These are phyloP conservation scores for Kernera saxatilis DNA, from an alignment of 345 rosid genomes.

Conservation along the genomic window DNA sequence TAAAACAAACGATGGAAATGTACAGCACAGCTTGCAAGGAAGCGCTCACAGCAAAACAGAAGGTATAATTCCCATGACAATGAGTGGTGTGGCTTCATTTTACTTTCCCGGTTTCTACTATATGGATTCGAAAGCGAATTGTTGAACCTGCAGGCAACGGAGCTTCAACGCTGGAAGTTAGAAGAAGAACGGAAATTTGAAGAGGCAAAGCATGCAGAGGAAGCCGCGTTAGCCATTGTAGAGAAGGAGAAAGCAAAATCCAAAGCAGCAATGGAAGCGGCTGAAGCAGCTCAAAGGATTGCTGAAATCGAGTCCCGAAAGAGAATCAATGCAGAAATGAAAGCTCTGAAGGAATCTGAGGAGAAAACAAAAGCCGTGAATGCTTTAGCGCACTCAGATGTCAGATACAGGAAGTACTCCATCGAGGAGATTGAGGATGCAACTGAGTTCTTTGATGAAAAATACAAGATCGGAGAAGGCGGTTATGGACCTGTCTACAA, in stretches of 20 bases:
- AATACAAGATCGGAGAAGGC: slow-evolving; percentile 85
- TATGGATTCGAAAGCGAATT: not conserved
- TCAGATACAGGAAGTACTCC: slow-evolving; percentile 67
- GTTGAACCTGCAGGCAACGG: slow-evolving; percentile 51
- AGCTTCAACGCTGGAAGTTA: slow-evolving; percentile 73
- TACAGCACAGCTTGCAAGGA: slow-evolving; percentile 91
- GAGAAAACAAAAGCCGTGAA: slow-evolving; percentile 63
- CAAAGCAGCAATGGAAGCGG: slow-evolving; percentile 75
- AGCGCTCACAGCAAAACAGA: slow-evolving; percentile 82
- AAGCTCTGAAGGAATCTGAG: slow-evolving; percentile 61
- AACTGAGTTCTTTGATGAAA: slow-evolving; percentile 56
- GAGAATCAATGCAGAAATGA: slow-evolving; percentile 67
- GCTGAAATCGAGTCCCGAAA: slow-evolving; percentile 76
- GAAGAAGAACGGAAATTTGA: slow-evolving; percentile 72
- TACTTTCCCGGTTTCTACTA: not conserved
- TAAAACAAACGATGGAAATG: slow-evolving; percentile 96
- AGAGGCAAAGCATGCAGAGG: slow-evolving; percentile 71
- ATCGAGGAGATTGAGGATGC: slow-evolving; percentile 87
- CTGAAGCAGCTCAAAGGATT: slow-evolving; percentile 80
- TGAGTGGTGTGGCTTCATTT: not conserved
- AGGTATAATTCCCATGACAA: slow-evolving; percentile 39
- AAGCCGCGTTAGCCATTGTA: slow-evolving; percentile 65
- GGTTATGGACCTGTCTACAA: slow-evolving; percentile 93
- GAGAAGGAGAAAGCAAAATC: slow-evolving; percentile 85
- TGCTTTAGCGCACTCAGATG: slow-evolving; percentile 48